Conservation (phyloP, 768 basidiomycete species). For the Galerina sulciceps region DNA sequence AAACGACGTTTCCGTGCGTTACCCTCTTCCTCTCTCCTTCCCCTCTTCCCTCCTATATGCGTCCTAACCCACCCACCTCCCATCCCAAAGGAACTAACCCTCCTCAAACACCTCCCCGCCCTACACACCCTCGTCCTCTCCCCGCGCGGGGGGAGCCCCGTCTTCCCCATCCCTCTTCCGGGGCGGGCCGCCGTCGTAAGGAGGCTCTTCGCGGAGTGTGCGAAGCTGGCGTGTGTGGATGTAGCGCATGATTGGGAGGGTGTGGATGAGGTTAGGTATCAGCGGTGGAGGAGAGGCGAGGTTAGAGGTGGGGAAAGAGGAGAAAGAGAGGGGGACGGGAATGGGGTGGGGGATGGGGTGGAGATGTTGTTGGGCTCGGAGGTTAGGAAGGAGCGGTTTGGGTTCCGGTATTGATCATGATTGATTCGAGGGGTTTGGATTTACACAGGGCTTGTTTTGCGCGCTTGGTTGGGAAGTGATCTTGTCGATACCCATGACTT, state of each 20-base stretch:
- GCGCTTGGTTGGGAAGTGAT: no score
- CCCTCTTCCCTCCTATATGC: neutral
- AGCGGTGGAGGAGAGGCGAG: conserved; percentile 14
- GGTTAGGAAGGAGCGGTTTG: no score
- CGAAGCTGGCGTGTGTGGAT: conserved; percentile 5
- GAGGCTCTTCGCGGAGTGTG: conserved; percentile 10
- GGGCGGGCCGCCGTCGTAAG: conserved; percentile 6
- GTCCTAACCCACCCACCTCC: no score
- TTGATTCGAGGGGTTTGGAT: no score
- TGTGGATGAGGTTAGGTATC: conserved; percentile 13
- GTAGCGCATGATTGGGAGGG: conserved; percentile 13
- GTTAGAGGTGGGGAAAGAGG: neutral
- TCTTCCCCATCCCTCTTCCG: conserved; percentile 8
- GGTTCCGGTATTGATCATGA: no score
- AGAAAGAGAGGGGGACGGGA: neutral
- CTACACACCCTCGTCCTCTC: conserved; percentile 18
- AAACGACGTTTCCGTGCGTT: neutral
- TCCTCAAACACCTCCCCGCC: conserved; percentile 5
- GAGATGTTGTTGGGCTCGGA: neutral
- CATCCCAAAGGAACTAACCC: conserved; percentile 14
- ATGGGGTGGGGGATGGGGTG: no score
- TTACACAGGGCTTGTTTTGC: no score
- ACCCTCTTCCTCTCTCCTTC: neutral
- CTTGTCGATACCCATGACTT: no score
- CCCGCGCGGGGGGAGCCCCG: conserved; percentile 5